phyloP scores from a whole-genome alignment of 2,329 filamentous ascomycete genomes.

The Fonsecaea erecta region DNA sequence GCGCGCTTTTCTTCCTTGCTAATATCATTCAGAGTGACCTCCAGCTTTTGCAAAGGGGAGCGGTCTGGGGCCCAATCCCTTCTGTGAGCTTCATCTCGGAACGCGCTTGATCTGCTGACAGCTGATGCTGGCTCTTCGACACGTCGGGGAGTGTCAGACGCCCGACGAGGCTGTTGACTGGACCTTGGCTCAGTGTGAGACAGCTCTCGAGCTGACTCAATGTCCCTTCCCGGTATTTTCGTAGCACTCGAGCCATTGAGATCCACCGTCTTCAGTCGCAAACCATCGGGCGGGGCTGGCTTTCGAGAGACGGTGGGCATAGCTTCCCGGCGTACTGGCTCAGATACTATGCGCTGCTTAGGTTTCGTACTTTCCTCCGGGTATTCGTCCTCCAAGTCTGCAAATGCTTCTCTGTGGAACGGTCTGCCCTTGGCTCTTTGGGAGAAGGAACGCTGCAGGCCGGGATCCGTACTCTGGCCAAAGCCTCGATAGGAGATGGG shows the following conservation, averaged over 20 bases:
- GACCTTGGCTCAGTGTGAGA: conserved; percentile 4
- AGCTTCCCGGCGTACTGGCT: conserved; percentile 8
- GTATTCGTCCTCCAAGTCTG: conserved; percentile 28
- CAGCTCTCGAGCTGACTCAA: conserved; percentile 17
- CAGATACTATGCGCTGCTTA: conserved; percentile 15
- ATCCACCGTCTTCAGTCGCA: conserved; percentile 25
- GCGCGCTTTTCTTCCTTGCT: conserved; percentile 95
- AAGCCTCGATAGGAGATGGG: conserved; percentile 59
- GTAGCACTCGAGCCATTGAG: conserved; percentile 17
- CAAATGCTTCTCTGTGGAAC: conserved; percentile 37
- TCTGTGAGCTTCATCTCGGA: conserved; percentile 39
- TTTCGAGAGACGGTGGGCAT: conserved; percentile 16
- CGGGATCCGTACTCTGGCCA: conserved; percentile 48
- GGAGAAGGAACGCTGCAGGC: conserved; percentile 37
- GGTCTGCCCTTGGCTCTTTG: conserved; percentile 37
- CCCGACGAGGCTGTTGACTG: conserved; percentile 21
- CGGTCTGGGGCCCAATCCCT: conserved; percentile 73
- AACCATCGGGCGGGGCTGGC: conserved; percentile 20
- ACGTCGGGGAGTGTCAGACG: conserved; percentile 20
- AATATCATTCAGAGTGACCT: conserved; percentile 86
- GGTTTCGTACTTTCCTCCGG: conserved; percentile 10
- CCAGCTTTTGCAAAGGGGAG: conserved; percentile 90
- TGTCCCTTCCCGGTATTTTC: conserved; percentile 12
- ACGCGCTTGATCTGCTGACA: conserved; percentile 31
- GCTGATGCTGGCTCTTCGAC: conserved; percentile 29